Percentiles rank a stretch among this genome's conserved stretches.
Evolutionary conservation across 352 stramenopile species (phyloP).

Genomic region (Globisporangium megalacanthum): DNA sequence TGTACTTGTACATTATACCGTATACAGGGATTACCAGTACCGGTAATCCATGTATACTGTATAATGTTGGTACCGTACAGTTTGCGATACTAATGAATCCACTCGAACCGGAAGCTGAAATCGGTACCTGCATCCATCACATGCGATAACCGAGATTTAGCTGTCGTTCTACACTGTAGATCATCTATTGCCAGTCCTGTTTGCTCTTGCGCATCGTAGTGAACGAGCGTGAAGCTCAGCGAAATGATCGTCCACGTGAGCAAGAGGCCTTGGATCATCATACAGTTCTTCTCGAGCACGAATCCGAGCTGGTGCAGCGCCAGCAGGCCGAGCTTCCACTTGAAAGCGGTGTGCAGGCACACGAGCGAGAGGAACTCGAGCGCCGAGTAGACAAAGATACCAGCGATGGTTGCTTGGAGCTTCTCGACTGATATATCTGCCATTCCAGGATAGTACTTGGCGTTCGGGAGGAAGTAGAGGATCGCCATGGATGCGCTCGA

Average conservation of each 20-base stretch:
- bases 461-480: conserved; percentile 1
- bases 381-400: conserved; percentile 14
- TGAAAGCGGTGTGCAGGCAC: conserved; percentile 9
- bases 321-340: conserved; percentile 18
- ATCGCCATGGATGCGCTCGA: conserved; percentile 1
- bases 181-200: no score
- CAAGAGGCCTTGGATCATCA: not conserved
- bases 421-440: conserved; percentile 1
- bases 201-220: not conserved
- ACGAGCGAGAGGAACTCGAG: conserved; percentile 23
- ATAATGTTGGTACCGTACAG: no score
- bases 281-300: conserved; percentile 16
- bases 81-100: not conserved
- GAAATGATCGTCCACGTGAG: not conserved
- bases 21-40: no score
- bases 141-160: not conserved
- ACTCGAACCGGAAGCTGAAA: conserved; percentile 1
- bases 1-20: no score
- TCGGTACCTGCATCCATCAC: not conserved
- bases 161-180: no score
- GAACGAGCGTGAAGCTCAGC: conserved; percentile 5
- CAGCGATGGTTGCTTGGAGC: conserved; percentile 4
- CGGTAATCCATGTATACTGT: no score
- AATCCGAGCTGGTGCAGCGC: conserved; percentile 30
- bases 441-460: conserved; percentile 4